Conservation (phyloP, 345 rosid species). For the Limnanthes douglasii region DNA sequence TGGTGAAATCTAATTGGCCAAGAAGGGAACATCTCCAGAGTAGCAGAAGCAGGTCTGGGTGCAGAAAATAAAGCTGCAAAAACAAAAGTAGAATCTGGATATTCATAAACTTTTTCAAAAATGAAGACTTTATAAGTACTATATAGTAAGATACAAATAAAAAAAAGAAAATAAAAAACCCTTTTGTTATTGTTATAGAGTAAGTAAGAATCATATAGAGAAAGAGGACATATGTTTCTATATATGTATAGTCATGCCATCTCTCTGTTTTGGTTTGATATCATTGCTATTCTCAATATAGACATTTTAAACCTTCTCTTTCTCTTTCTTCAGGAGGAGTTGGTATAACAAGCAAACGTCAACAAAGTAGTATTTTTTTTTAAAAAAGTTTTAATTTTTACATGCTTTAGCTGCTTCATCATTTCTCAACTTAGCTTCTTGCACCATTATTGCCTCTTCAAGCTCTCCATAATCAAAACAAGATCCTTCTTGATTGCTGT, state of each 20-base stretch:
- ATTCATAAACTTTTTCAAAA: no score
- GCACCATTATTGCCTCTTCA: conserved; percentile 91
- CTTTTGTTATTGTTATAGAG: background rate
- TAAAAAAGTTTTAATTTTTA: conserved; percentile 5
- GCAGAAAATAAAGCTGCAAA: conserved; percentile 64
- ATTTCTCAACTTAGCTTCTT: conserved; percentile 66
- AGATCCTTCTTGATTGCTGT: conserved; percentile 69
- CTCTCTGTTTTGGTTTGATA: background rate
- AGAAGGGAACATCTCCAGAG: conserved; percentile 99
- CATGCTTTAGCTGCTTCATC: conserved; percentile 58
- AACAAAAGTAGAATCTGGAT: conserved; percentile 13
- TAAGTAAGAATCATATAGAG: background rate
- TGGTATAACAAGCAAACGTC: no score
- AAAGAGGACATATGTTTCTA: background rate
- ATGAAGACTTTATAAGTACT: no score
- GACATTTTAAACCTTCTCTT: conserved; percentile 7
- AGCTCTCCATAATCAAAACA: conserved; percentile 91
- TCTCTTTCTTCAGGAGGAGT: conserved; percentile 3
- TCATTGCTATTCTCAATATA: background rate
- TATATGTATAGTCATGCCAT: background rate
- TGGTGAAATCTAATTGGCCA: conserved; percentile 98
- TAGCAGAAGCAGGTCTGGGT: conserved; percentile 72
- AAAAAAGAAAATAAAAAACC: no score
- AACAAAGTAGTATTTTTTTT: background rate
- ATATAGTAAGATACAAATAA: no score